Conservation (phyloP, 345 rosid species). For the Aurinia saxatilis region DNA sequence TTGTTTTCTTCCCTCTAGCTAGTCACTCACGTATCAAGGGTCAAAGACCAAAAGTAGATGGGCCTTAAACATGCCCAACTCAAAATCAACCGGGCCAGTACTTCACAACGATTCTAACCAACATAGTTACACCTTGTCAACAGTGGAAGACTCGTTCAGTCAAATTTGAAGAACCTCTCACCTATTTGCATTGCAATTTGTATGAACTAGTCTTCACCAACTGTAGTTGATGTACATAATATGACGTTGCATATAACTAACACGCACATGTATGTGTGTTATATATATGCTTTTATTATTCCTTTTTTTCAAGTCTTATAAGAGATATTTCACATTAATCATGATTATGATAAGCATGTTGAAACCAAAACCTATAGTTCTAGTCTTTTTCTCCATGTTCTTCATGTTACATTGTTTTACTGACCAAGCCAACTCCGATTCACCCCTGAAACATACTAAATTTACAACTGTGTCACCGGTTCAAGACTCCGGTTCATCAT, state of each 20-base stretch:
- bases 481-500: slow-evolving; percentile 1
- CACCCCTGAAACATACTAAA: slow-evolving; percentile 9
- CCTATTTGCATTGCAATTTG: background rate
- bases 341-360: background rate
- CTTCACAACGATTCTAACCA: background rate
- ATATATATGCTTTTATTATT: background rate
- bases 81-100: background rate
- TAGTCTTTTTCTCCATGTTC: background rate
- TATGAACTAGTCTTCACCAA: slow-evolving; percentile 20
- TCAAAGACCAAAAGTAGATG: background rate
- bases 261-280: background rate
- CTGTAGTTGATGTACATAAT: slow-evolving; percentile 11
- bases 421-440: slow-evolving; percentile 5
- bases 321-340: background rate
- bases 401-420: slow-evolving; percentile 3
- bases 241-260: background rate
- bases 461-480: slow-evolving; percentile 21
- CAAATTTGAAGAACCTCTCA: slow-evolving; percentile 11
- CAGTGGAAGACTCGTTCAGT: slow-evolving; percentile 6
- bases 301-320: background rate
- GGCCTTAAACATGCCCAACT: background rate
- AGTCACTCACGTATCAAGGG: background rate
- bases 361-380: background rate
- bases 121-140: background rate
- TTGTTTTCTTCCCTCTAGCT: background rate